Conservation (phyloP, 352 stramenopile species). For the Globisporangium iwayamae region DNA sequence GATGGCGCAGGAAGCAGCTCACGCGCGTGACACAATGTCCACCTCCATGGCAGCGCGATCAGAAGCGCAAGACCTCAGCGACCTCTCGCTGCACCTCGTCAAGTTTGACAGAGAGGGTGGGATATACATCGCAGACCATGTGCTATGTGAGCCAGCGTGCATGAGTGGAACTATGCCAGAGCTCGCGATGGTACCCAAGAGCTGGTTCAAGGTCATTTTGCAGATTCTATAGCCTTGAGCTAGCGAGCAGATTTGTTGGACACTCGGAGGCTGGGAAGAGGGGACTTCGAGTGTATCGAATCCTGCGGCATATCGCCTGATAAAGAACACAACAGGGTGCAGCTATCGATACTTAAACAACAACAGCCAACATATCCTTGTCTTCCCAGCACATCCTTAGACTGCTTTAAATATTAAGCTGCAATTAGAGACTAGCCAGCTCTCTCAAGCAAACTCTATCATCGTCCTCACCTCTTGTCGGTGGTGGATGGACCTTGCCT, state of each 20-base stretch:
- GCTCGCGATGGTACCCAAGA: too few relatives aligned
- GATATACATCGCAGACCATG: too few relatives aligned
- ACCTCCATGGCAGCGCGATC: too few relatives aligned
- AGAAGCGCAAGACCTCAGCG: too few relatives aligned
- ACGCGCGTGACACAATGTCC: too few relatives aligned
- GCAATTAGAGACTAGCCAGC: background rate
- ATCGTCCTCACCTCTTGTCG: background rate
- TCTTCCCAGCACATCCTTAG: background rate
- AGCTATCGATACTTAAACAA: background rate
- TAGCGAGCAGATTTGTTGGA: background rate
- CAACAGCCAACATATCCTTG: background rate
- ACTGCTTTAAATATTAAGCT: conserved; percentile 2
- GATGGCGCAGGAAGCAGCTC: too few relatives aligned
- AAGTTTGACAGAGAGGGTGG: too few relatives aligned
- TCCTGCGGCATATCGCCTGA: background rate
- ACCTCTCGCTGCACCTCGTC: too few relatives aligned
- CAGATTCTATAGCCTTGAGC: background rate
- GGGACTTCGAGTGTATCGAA: background rate
- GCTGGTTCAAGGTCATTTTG: too few relatives aligned
- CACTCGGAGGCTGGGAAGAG: background rate
- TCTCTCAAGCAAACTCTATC: background rate
- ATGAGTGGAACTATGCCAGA: too few relatives aligned
- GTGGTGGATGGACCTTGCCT: background rate
- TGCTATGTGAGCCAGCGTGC: too few relatives aligned
- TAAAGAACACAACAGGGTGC: background rate